A percentile compares a stretch with the other conserved stretches of the same genome.
phyloP scores from a whole-genome alignment of 805 yeast genomes.

The Myxozyma geophila region DNA sequence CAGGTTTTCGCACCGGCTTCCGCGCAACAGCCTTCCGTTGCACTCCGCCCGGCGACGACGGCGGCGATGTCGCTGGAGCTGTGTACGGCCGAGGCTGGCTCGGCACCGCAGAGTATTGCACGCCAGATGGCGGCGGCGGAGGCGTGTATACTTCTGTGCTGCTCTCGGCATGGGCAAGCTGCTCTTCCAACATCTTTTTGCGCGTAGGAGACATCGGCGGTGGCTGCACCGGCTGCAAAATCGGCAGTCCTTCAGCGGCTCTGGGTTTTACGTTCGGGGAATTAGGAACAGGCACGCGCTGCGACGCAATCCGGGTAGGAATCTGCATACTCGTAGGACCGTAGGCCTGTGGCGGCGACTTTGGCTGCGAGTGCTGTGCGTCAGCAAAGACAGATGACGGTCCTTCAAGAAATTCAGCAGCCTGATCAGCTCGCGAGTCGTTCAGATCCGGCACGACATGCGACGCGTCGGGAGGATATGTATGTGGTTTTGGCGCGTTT shows the following conservation, averaged over 20 bases:
- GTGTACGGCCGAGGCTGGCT: constrained; percentile 16
- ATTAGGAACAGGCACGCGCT: constrained; percentile 10
- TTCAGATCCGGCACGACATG: constrained; percentile 1
- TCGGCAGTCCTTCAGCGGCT: background rate
- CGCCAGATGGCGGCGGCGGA: constrained; percentile 25
- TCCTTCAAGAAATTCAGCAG: constrained; percentile 29
- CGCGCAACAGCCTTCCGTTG: constrained; percentile 11
- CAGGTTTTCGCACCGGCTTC: constrained; percentile 20
- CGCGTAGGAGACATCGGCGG: constrained; percentile 29
- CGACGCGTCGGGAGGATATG: constrained; percentile 26
- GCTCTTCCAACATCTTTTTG: constrained; percentile 11
- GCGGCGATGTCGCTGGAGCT: constrained; percentile 4
- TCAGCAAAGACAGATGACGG: constrained; percentile 22
- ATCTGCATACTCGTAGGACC: constrained; percentile 31
- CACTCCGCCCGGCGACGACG: constrained; percentile 4
- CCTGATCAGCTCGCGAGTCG: constrained; percentile 20
- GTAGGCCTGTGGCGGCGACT: constrained; percentile 8
- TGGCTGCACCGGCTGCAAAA: constrained; percentile 15
- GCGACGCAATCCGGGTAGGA: constrained; percentile 15
- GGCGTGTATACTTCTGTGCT: background rate
- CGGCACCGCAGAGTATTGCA: constrained; percentile 18
- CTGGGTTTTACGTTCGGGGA: background rate
- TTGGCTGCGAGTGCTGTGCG: background rate
- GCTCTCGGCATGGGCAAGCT: background rate
- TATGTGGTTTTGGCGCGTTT: constrained; percentile 32